Evolutionary conservation across 1,284 basidiomycete genomes (phyloP).

Genomic region (Cystobasidiaceae sp.): DNA sequence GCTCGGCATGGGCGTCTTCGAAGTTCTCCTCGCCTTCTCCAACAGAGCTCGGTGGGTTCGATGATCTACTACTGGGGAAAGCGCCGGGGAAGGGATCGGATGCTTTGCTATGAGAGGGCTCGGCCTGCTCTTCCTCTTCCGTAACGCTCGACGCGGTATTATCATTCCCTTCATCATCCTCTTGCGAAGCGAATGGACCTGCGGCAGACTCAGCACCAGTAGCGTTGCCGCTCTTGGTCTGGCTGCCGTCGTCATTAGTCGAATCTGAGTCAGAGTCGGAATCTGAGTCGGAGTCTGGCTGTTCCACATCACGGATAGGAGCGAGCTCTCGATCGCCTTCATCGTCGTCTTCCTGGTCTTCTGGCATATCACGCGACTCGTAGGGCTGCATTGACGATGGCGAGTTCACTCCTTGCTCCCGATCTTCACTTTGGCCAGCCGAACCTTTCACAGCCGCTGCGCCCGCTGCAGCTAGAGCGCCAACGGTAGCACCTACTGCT

Average conservation of each 20-base stretch:
- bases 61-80: background rate
- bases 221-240: background rate
- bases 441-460: background rate
- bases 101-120: background rate
- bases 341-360: background rate
- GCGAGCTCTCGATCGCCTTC: slow-evolving; percentile 13
- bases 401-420: background rate
- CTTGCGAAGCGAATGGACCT: background rate
- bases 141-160: background rate
- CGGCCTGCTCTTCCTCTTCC: background rate
- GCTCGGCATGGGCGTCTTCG: slow-evolving; percentile 12
- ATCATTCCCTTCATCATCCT: background rate
- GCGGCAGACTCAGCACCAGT: background rate
- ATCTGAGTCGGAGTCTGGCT: slow-evolving; percentile 22
- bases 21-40: slow-evolving; percentile 18
- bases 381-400: slow-evolving; percentile 11
- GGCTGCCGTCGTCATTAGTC: background rate
- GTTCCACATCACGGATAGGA: slow-evolving; percentile 22
- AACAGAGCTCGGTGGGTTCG: background rate
- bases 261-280: background rate
- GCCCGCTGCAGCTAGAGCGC: background rate
- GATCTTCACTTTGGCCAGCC: background rate
- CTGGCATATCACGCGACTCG: slow-evolving; percentile 9
- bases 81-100: slow-evolving; percentile 21
- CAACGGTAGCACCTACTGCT: slow-evolving; percentile 1